Conservation (phyloP, 768 basidiomycete species). For the Collybiopsis confluens region DNA sequence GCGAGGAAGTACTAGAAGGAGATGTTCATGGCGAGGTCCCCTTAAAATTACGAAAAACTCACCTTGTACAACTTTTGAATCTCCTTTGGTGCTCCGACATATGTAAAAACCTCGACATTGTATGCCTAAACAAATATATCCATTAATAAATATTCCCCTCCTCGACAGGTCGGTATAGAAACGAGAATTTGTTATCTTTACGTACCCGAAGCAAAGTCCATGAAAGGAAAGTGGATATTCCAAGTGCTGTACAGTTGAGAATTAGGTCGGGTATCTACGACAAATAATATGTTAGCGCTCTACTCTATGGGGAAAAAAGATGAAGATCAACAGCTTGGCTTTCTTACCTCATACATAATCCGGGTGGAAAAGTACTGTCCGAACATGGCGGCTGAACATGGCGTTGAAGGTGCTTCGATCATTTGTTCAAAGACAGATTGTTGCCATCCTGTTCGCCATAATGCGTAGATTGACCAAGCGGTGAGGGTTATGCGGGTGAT, state of each 20-base stretch:
- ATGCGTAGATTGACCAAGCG: constrained; percentile 46
- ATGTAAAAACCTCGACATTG: constrained; percentile 43
- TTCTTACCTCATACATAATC: constrained; percentile 38
- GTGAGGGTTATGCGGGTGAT: constrained; percentile 42
- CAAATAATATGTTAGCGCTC: too few relatives aligned
- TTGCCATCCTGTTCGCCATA: constrained; percentile 41
- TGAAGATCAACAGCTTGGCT: too few relatives aligned
- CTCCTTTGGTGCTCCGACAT: constrained; percentile 47
- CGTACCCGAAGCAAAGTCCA: constrained; percentile 31
- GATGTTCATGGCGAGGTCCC: background rate
- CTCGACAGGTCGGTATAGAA: background rate
- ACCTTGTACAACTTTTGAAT: constrained; percentile 50
- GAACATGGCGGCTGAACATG: constrained; percentile 48
- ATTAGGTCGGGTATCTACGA: constrained; percentile 48
- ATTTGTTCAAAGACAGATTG: constrained; percentile 30
- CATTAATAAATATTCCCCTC: constrained; percentile 1
- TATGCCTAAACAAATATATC: constrained; percentile 27
- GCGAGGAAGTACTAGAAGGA: constrained; percentile 46
- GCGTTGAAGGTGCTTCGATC: constrained; percentile 32
- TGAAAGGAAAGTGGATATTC: constrained; percentile 39
- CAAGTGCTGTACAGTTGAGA: constrained; percentile 38
- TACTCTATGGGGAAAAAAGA: too few relatives aligned
- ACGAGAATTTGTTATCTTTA: background rate
- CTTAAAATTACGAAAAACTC: constrained; percentile 9
- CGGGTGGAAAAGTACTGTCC: constrained; percentile 38